phyloP scores from a whole-genome alignment of 169 alveolate genomes.

The Plasmodium ovale region DNA sequence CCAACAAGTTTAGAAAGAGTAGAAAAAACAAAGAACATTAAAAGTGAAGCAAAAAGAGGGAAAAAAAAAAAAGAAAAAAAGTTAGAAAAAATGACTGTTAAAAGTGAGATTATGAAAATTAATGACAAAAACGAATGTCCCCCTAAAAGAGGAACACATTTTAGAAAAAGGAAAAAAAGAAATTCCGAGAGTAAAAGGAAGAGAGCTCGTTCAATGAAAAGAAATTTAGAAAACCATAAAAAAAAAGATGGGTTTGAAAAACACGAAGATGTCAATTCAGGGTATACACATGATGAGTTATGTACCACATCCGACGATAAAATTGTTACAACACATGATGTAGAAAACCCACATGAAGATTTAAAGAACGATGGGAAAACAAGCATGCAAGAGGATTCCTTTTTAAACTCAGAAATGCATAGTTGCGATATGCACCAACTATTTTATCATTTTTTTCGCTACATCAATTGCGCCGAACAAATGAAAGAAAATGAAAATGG shows the following conservation, averaged over 20 bases:
- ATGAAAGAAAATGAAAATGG: constrained; percentile 3
- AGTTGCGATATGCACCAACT: constrained; percentile 32
- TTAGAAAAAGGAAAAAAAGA: no score
- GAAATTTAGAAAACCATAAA: background rate
- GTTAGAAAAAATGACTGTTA: background rate
- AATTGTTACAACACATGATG: background rate
- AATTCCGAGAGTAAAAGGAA: background rate
- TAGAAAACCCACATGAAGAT: background rate
- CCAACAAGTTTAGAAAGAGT: no score
- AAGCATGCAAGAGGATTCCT: background rate
- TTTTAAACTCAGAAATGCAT: background rate
- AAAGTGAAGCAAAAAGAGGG: background rate
- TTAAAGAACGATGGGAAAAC: constrained; percentile 15
- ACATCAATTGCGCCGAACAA: constrained; percentile 11
- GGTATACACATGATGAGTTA: background rate
- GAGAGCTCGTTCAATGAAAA: background rate
- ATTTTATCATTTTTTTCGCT: constrained; percentile 11
- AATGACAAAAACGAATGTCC: background rate
- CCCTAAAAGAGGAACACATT: background rate
- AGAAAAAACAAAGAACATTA: no score
- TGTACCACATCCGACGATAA: background rate
- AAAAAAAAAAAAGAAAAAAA: background rate
- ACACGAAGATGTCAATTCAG: background rate
- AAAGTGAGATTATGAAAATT: background rate
- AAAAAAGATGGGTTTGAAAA: background rate